Evolutionary conservation across 2,329 filamentous ascomycete genomes (phyloP), one percentile per base, ranked within the genome.

Genomic region (Herpotrichia juniperi): DNA sequence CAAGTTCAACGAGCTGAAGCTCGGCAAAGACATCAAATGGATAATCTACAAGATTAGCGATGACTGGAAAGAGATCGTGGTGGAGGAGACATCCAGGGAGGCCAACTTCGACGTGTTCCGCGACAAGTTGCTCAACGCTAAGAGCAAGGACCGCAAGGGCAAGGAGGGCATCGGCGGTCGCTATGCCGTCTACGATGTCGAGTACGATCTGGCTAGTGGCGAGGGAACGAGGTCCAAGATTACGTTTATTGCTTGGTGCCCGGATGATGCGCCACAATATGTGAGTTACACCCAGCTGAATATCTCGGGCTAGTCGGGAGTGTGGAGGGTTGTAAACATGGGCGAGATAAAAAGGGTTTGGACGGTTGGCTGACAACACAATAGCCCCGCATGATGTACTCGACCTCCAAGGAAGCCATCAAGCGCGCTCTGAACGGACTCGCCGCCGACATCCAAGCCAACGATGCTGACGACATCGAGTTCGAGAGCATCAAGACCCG

Each of bases 21-120:
- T 92, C 66, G 82, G 78, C 78, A 92, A 92, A 81, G 82, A 86
- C 81, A 70, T 74, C 66, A 93, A 91, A 80, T 96, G 85, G 83
- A 88, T 94, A 80, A 86, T 94, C 82, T 93, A 85, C 87, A 91
- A 92, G 83, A 86, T 94, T 74, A 88, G 87, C 61, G 89, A 93
- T 77, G 84, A 92, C 81, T 86, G 87, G 83, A 91, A 88, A 78
- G 78, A 91, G 78, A 91, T 94, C 73, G 87, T 89, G 53, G 85
- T 94, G 66, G 90, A 93, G 77, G 86, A 90, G 74, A 82, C 85
- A 48, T 89, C 86, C 53, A 78, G 78, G 56, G 81, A 87, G 65
- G 78, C 78, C 62, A 85, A 92, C 76, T 93, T 85, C 81, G 84
- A 88, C 52, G 76, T 68, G 60, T 91, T 93, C 83, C 88, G 89